Conservation (phyloP, 2,329 filamentous ascomycete species). For the Botrytis fabae region DNA sequence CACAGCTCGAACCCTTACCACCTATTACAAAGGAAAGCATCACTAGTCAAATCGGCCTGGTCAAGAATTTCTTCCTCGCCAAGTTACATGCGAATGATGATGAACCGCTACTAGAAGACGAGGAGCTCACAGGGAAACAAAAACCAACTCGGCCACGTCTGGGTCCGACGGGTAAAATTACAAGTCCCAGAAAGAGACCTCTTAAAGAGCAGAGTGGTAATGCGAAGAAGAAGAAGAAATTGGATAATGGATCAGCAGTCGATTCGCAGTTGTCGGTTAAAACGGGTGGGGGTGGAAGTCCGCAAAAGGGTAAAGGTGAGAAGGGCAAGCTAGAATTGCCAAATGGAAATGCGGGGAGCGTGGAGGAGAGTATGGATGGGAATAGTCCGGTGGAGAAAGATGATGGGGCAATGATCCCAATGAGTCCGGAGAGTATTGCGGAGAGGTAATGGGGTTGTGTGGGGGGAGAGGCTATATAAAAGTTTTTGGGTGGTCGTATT, state of each 20-base stretch:
- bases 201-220: slow-evolving; percentile 79
- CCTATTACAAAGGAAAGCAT: slow-evolving; percentile 79
- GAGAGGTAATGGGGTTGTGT: slow-evolving; percentile 12
- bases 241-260: slow-evolving; percentile 52
- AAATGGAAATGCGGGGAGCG: slow-evolving; percentile 53
- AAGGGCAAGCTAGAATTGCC: slow-evolving; percentile 47
- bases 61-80: slow-evolving; percentile 86
- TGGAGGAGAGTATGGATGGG: slow-evolving; percentile 55
- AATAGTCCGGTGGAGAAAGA: slow-evolving; percentile 61
- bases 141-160: slow-evolving; percentile 61
- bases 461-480: slow-evolving; percentile 14
- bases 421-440: slow-evolving; percentile 71
- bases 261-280: slow-evolving; percentile 38
- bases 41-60: slow-evolving; percentile 77
- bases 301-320: slow-evolving; percentile 49
- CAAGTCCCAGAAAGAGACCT: slow-evolving; percentile 78
- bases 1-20: slow-evolving; percentile 67
- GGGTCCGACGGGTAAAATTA: slow-evolving; percentile 80
- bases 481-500: background rate
- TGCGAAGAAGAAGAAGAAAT: slow-evolving; percentile 85
- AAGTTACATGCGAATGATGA: slow-evolving; percentile 84
- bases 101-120: slow-evolving; percentile 85
- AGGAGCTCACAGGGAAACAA: slow-evolving; percentile 92
- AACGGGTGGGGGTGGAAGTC: slow-evolving; percentile 41
- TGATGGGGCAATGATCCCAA: slow-evolving; percentile 72